Evolutionary conservation across 257 asterid species (phyloP), one percentile per base, ranked within the genome.

Genomic region (Lithospermum erythrorhizon): DNA sequence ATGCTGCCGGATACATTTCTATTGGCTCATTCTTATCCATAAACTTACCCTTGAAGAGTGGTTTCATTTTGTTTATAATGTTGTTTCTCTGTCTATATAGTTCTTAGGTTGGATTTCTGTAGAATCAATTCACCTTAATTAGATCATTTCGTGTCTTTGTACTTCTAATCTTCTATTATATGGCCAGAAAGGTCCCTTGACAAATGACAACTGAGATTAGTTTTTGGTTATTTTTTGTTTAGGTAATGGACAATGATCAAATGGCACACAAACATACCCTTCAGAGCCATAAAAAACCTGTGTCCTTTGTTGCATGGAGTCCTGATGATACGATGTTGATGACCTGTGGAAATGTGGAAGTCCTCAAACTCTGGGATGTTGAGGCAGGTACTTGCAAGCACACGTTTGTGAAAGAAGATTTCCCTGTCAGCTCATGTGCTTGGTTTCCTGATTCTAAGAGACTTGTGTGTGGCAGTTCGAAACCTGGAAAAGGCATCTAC

Each of bases 391-490:
- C 68, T 59, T 83, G 84, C 86, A 85, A 78, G 81, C 95, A 69
- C 81, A 87, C 98, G 68, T 90, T 81, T 63, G 91, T 89, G 15
- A 64, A 68, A 20, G 89, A 79, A 51, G 74, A 76, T 68, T 83
- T 87, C 73, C 61, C 72, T 4, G 83, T 87, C 71, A 82, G 91
- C 73, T 90, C 95, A 29, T 90, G 98, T 69, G 98, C 96, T 62
- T 90, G 98, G 98, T 87, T 90, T 73, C 98, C 96, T 15, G 95
- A 90, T 79, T 90, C 98, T 57, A 82, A 73, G 78, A 78, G 89
- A 57, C 81, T 90, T 22, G 96, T 87, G 63, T 90, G 95, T 66
- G 98, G 98, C 77, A 87, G 96, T 80, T 85, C 94, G 0, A 94
- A 77, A 49, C 88, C 94, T 47, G 85, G 75, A 64, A 90, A 83